phyloP scores from a whole-genome alignment of 805 yeast genomes.

The Ogataea degrootiae region DNA sequence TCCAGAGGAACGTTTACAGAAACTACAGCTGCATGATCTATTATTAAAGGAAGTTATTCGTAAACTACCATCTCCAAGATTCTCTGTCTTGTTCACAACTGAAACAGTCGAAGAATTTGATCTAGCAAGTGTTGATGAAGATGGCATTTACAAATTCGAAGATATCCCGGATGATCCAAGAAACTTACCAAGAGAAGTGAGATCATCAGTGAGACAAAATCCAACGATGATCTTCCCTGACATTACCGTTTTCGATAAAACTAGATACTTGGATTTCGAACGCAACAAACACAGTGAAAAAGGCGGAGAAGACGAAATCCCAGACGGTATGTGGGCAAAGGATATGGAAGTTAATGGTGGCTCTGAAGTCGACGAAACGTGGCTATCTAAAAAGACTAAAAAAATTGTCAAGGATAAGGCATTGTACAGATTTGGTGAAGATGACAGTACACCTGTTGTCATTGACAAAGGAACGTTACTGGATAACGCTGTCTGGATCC shows the following conservation, averaged over 20 bases:
- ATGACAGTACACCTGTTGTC: constrained; percentile 33
- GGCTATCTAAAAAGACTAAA: constrained; percentile 26
- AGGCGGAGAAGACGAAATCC: constrained; percentile 21
- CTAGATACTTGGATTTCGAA: constrained; percentile 49
- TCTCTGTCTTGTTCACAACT: constrained; percentile 56
- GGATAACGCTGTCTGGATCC: constrained; percentile 37
- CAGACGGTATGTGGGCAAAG: constrained; percentile 30
- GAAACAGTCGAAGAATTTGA: constrained; percentile 23
- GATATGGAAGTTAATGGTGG: constrained; percentile 13
- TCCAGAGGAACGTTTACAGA: constrained; percentile 34
- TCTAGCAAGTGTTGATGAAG: constrained; percentile 6
- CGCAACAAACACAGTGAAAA: constrained; percentile 39
- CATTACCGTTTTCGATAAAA: constrained; percentile 44
- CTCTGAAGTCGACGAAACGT: constrained; percentile 23
- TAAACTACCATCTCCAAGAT: constrained; percentile 70
- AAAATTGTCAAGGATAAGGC: constrained; percentile 13
- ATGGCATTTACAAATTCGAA: constrained; percentile 14
- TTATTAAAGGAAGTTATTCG: constrained; percentile 52
- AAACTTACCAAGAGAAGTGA: constrained; percentile 28
- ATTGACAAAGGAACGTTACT: constrained; percentile 39
- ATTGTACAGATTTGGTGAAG: constrained; percentile 24
- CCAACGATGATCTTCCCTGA: constrained; percentile 47
- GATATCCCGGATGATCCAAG: constrained; percentile 31
- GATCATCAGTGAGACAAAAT: constrained; percentile 23
- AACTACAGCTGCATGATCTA: constrained; percentile 25